Evolutionary conservation across 139 green algal species (phyloP).

Genomic region (Edaphochlamys debaryana): DNA sequence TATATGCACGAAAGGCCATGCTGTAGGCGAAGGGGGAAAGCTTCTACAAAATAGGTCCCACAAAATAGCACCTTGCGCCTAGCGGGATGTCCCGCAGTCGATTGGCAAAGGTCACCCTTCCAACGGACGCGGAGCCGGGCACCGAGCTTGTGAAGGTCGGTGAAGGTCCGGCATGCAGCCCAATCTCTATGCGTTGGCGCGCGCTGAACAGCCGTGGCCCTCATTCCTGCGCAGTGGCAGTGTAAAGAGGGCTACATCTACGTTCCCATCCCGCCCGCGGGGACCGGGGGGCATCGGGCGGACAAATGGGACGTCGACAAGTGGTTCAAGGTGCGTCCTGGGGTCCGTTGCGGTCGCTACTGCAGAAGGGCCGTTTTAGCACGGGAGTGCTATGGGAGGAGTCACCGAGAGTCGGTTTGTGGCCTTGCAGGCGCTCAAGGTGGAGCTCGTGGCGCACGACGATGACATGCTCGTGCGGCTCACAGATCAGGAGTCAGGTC

Average conservation of each 20-base stretch:
- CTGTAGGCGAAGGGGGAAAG: too few species aligned
- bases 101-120: conserved; percentile 16
- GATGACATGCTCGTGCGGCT: conserved; percentile 41
- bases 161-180: too few species aligned
- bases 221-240: too few species aligned
- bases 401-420: too few species aligned
- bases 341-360: too few species aligned
- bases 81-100: neutral
- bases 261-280: conserved; percentile 61
- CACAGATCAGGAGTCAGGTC: conserved; percentile 41
- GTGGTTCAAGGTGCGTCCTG: conserved; percentile 73
- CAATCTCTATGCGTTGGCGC: too few species aligned
- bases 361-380: too few species aligned
- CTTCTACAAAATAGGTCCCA: too few species aligned
- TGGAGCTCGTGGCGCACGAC: conserved; percentile 30
- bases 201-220: too few species aligned
- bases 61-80: too few species aligned
- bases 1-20: too few species aligned
- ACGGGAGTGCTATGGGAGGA: too few species aligned
- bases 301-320: conserved; percentile 80
- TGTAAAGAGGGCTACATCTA: conserved; percentile 71
- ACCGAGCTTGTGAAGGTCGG: conserved; percentile 49
- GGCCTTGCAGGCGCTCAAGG: conserved; percentile 49
- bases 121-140: conserved; percentile 1
- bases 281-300: conserved; percentile 69